phyloP scores from a whole-genome alignment of 73 alveolate genomes.

The Paramecium sonneborni region DNA sequence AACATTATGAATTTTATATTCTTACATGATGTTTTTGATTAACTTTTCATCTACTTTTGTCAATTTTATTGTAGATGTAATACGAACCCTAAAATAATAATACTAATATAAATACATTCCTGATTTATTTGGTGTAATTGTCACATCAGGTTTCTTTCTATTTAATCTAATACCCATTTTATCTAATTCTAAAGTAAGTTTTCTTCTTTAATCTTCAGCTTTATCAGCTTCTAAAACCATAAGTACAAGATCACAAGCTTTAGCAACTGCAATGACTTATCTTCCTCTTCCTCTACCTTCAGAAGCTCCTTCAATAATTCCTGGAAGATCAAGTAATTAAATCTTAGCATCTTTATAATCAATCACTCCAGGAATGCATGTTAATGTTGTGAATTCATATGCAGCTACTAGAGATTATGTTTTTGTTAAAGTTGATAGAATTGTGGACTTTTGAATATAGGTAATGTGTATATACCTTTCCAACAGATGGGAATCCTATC shows the following conservation, averaged over 20 bases:
- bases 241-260: slow-evolving; percentile 97
- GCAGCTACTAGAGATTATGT: slow-evolving; percentile 98
- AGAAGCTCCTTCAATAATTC: slow-evolving; percentile 99
- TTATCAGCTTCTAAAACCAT: slow-evolving; percentile 99
- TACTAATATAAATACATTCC: slow-evolving; percentile 81
- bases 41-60: slow-evolving; percentile 95
- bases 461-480: slow-evolving; percentile 19
- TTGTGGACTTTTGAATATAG: slow-evolving; percentile 91
- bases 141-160: slow-evolving; percentile 93
- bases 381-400: slow-evolving; percentile 99
- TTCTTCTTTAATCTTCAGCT: slow-evolving; percentile 95
- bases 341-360: slow-evolving; percentile 96
- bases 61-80: slow-evolving; percentile 91
- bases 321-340: slow-evolving; percentile 99
- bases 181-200: slow-evolving; percentile 96
- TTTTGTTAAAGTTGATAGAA: slow-evolving; percentile 95
- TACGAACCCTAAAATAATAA: slow-evolving; percentile 43
- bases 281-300: slow-evolving; percentile 99
- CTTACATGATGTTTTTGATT: slow-evolving; percentile 92
- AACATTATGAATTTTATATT: slow-evolving; percentile 95
- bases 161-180: slow-evolving; percentile 98
- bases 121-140: slow-evolving; percentile 87
- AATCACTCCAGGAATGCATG: slow-evolving; percentile 99
- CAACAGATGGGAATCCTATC: slow-evolving; percentile 95
- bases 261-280: slow-evolving; percentile 99